Evolutionary conservation across 805 yeast genomes (phyloP).

Genomic region (Hanseniaspora meyeri): DNA sequence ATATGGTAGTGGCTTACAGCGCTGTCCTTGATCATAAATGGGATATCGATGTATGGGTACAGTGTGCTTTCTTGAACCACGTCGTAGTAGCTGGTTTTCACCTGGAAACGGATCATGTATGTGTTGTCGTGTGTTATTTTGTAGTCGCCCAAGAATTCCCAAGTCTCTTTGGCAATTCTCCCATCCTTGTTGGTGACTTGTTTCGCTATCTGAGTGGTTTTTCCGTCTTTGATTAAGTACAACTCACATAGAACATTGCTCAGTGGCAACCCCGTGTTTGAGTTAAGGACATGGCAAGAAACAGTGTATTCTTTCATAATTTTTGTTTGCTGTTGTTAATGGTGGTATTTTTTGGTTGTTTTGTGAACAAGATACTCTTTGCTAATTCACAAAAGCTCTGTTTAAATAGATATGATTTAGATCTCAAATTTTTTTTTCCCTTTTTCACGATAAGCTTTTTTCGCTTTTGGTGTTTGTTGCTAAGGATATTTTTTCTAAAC

Average conservation of each 20-base stretch:
- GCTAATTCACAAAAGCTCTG: no score
- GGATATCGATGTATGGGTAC: constrained; percentile 79
- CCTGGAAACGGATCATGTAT: constrained; percentile 66
- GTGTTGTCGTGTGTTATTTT: constrained; percentile 41
- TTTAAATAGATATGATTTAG: not conserved
- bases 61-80: constrained; percentile 39
- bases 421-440: not conserved
- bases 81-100: constrained; percentile 49
- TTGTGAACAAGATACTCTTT: not conserved
- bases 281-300: constrained; percentile 83
- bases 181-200: constrained; percentile 73
- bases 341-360: not conserved
- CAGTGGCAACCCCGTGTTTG: constrained; percentile 76
- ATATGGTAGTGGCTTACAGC: constrained; percentile 69
- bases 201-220: constrained; percentile 37
- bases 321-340: constrained; percentile 14
- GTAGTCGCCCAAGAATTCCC: constrained; percentile 31
- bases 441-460: not conserved
- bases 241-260: constrained; percentile 56
- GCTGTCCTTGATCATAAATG: constrained; percentile 52
- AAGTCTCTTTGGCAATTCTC: constrained; percentile 56
- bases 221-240: constrained; percentile 24
- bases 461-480: no score
- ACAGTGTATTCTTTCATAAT: constrained; percentile 35
- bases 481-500: not conserved